A percentile compares a stretch with the other conserved stretches of the same genome.
These are phyloP conservation scores for Harrya chromipes DNA, from an alignment of 768 basidiomycete genomes.

Conservation along the genomic window DNA sequence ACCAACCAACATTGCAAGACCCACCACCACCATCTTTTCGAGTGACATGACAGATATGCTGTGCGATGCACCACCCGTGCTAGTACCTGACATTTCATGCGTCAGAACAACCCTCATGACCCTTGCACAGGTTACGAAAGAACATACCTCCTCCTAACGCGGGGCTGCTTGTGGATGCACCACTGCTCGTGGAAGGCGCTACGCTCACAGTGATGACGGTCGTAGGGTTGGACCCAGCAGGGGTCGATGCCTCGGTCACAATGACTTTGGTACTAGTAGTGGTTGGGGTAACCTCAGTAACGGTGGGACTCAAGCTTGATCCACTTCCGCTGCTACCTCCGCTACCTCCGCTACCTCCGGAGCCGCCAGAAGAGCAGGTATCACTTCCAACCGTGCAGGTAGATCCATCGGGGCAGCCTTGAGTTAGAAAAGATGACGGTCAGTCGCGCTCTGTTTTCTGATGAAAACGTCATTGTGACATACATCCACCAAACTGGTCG, in stretches of 20 bases:
- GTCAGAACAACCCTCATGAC: neutral
- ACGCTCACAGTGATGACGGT: neutral
- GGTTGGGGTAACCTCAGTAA: too few species aligned
- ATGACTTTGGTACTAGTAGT: neutral
- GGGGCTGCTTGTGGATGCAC: neutral
- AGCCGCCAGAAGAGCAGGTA: slow-evolving; percentile 3
- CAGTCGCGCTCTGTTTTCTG: neutral
- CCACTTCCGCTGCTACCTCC: neutral
- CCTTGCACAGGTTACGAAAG: neutral
- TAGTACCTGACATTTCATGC: neutral
- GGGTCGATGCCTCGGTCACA: neutral
- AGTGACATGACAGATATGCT: neutral
- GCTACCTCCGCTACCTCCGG: slow-evolving; percentile 1
- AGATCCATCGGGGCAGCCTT: slow-evolving; percentile 20
- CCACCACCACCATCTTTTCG: neutral
- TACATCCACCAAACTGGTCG: slow-evolving; percentile 22
- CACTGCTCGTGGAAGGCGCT: neutral
- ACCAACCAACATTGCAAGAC: slow-evolving; percentile 6
- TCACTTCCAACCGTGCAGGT: slow-evolving; percentile 2
- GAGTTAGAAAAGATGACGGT: neutral
- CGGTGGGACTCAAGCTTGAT: neutral
- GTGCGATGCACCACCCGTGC: slow-evolving; percentile 8
- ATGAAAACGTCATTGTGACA: neutral
- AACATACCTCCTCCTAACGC: slow-evolving; percentile 2
- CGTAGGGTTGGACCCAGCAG: neutral